These are phyloP conservation scores for Sugiyamaella xylanicola DNA, from an alignment of 1,139 yeast species.

Conservation along the genomic window DNA sequence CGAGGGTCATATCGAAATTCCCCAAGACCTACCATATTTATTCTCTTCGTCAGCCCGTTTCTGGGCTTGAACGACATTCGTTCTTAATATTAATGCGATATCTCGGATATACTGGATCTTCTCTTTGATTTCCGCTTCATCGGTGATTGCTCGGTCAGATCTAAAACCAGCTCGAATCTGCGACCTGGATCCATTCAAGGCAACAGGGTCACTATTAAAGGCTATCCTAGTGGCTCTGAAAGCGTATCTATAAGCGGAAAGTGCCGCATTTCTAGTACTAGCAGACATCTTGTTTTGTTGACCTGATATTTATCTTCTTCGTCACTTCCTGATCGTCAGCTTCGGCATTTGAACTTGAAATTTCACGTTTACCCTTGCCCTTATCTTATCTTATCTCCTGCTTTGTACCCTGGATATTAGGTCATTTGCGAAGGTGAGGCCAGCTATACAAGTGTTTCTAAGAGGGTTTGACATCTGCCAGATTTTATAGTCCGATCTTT, in stretches of 20 bases:
- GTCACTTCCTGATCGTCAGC: no score
- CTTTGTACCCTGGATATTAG: background rate
- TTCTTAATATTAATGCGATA: conserved; percentile 64
- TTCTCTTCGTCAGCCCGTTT: conserved; percentile 49
- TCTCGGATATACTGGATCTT: conserved; percentile 58
- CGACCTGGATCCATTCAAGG: conserved; percentile 56
- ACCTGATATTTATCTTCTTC: no score
- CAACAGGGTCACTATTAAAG: conserved; percentile 56
- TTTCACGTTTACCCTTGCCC: conserved; percentile 14
- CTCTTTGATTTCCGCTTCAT: conserved; percentile 52
- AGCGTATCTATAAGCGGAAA: conserved; percentile 65
- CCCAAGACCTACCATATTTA: conserved; percentile 40
- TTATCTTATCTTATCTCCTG: background rate
- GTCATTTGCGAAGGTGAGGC: no score
- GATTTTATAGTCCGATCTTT: no score
- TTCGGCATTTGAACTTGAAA: background rate
- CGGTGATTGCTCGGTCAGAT: conserved; percentile 42
- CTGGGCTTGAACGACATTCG: conserved; percentile 84
- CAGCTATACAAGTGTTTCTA: no score
- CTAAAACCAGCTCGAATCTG: conserved; percentile 65
- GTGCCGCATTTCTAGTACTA: conserved; percentile 17
- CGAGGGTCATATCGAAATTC: no score
- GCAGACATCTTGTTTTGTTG: conserved; percentile 1
- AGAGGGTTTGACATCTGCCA: no score
- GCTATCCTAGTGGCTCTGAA: conserved; percentile 72